Base-by-base conservation (phyloP, 805 yeast species). In the Yarrowia keelungensis region DNA sequence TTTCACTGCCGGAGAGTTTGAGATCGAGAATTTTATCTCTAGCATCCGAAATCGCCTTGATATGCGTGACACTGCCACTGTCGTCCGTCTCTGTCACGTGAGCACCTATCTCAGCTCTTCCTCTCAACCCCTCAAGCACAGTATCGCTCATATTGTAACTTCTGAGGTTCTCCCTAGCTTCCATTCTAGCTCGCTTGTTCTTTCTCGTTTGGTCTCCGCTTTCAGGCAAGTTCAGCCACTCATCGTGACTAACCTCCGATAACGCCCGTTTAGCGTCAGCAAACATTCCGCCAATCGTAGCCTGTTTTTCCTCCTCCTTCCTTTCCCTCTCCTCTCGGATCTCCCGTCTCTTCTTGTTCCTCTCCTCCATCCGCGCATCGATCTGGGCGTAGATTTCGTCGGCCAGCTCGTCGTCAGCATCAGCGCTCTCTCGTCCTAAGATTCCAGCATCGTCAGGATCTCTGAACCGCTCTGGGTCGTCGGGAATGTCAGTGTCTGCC, bases 151-250 rank as follows among this genome's bases (percentile, higher is more conserved):
- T 90, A 10, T 97, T 92, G 75, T 92, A 94, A 50, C 85, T 86
- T 70, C 97, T 80, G 71, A 88, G 87, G 69, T 85, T 85, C 72
- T 81, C 83, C 74, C 88, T 89, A 58, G 85, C 84, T 67, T 87
- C 82, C 53, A 86, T 76, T 67, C 97, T 80, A 61, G 84, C 80
- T 69, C 98, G 79, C 72, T 92, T 91, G 77, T 92, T 92, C 69
- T 86, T 81, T 74, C 87, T 84, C 0, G 99, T 95, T 74, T 91
- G 80, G 77, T 94, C 98, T 0, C 92, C 90, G 1, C 91, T 95
- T 71, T 92, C 97, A 0, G 98, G 98, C 3, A 94, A 75, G 70
- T 81, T 83, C 5, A 84, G 82, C 99, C 99, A 94, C 74, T 93
- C 88, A 3, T 86, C 89, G 22, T 81, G 84, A 3, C 90, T 81